These are phyloP conservation scores for Leccinum obscurum DNA, from an alignment of 768 basidiomycete species.

Conservation along the genomic window DNA sequence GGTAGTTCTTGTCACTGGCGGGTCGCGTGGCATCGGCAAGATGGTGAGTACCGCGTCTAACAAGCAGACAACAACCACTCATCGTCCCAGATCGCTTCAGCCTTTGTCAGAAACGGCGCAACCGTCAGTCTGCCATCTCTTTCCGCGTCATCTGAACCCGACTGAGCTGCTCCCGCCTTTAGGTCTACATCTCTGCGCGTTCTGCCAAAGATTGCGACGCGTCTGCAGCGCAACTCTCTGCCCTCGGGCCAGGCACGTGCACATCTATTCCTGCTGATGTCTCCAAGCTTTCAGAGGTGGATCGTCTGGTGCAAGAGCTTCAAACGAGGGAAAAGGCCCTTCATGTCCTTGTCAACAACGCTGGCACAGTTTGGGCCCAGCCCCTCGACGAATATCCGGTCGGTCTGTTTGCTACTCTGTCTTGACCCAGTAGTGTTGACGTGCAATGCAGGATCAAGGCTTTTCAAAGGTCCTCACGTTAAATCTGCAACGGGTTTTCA, in stretches of 20 bases:
- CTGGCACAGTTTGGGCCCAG: slow-evolving; percentile 58
- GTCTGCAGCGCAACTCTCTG: slow-evolving; percentile 52
- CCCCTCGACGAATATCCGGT: slow-evolving; percentile 49
- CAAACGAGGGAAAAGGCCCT: slow-evolving; percentile 50
- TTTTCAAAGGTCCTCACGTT: slow-evolving; percentile 62
- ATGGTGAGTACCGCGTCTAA: slow-evolving; percentile 41
- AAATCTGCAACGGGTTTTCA: slow-evolving; percentile 65
- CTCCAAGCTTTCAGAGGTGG: slow-evolving; percentile 52
- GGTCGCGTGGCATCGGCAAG: slow-evolving; percentile 65
- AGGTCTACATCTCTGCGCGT: slow-evolving; percentile 67
- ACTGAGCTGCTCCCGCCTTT: not conserved
- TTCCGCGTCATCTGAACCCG: not conserved
- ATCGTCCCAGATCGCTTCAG: slow-evolving; percentile 54
- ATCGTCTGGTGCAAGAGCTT: slow-evolving; percentile 51
- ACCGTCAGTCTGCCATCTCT: slow-evolving; percentile 36
- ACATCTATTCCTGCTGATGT: slow-evolving; percentile 55
- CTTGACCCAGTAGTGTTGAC: slow-evolving; percentile 1
- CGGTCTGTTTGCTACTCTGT: slow-evolving; percentile 7
- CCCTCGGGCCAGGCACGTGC: slow-evolving; percentile 55
- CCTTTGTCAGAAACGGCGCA: slow-evolving; percentile 62
- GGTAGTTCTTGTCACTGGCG: slow-evolving; percentile 64
- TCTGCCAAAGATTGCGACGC: slow-evolving; percentile 49
- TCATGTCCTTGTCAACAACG: slow-evolving; percentile 65
- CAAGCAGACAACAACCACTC: slow-evolving; percentile 6
- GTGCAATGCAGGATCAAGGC: slow-evolving; percentile 44